A percentile compares a stretch with the other conserved stretches of the same genome.
Evolutionary conservation across 139 green algal genomes (phyloP).

Genomic region (Auxenochlorella protothecoides): DNA sequence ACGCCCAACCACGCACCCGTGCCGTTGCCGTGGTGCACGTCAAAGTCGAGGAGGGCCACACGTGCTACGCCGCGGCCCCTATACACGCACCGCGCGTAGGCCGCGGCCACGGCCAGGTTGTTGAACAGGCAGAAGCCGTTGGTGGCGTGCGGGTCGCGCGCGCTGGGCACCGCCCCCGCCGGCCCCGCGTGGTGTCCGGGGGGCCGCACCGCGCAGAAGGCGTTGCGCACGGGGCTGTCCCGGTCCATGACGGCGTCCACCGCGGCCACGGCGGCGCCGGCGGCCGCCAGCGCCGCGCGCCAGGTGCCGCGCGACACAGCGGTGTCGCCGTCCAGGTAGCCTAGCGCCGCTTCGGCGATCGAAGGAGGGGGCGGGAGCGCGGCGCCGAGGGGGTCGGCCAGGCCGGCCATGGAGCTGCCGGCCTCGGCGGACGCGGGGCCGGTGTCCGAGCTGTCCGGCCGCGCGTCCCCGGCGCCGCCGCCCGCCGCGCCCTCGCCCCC

Average conservation of each 20-base stretch:
- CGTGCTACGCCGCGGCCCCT: conserved; percentile 47
- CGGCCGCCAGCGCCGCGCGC: conserved; percentile 60
- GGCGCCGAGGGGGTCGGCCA: too few species aligned
- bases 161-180: conserved; percentile 44
- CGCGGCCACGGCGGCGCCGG: conserved; percentile 53
- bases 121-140: conserved; percentile 94
- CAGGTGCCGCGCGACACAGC: conserved; percentile 58
- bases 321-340: conserved; percentile 74
- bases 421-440: too few species aligned
- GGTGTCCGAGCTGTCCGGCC: too few species aligned
- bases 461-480: too few species aligned
- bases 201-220: conserved; percentile 80
- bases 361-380: too few species aligned
- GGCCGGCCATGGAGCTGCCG: too few species aligned
- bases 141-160: conserved; percentile 37
- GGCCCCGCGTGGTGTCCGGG: conserved; percentile 83
- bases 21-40: conserved; percentile 91
- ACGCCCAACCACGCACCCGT: conserved; percentile 48
- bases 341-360: conserved; percentile 23
- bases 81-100: conserved; percentile 76
- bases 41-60: conserved; percentile 86
- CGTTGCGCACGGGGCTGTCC: conserved; percentile 45
- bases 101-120: conserved; percentile 82
- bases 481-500: too few species aligned
- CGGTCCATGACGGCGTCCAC: conserved; percentile 55